A percentile compares a stretch with the other conserved stretches of the same genome.
These are phyloP conservation scores for Inonotus obliquus DNA, from an alignment of 1,284 basidiomycete genomes.

Conservation along the genomic window DNA sequence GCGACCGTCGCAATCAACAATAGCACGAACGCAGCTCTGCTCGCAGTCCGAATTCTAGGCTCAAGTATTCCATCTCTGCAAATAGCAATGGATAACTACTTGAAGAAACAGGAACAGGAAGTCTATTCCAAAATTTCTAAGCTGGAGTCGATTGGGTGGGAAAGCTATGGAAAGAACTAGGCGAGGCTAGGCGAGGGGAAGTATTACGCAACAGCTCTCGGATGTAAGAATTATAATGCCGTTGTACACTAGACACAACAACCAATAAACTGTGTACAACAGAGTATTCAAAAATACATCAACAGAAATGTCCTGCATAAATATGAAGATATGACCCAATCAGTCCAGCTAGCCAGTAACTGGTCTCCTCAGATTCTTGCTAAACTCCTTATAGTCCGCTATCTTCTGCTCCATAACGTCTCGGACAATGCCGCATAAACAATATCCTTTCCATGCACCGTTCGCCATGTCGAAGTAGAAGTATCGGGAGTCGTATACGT, in stretches of 20 bases:
- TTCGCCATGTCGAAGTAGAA: conserved; percentile 13
- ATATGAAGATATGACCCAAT: not conserved
- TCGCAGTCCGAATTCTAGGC: conserved; percentile 87
- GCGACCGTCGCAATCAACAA: conserved; percentile 98
- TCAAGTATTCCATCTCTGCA: conserved; percentile 68
- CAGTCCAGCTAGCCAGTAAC: not conserved
- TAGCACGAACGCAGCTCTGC: conserved; percentile 87
- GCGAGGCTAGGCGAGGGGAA: not conserved
- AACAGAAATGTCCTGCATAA: not conserved
- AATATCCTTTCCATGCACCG: conserved; percentile 16
- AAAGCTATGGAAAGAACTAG: conserved; percentile 49
- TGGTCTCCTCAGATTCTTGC: conserved; percentile 6
- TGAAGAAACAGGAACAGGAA: conserved; percentile 73
- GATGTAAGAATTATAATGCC: not conserved
- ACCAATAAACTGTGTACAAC: not conserved
- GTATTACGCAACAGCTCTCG: not conserved
- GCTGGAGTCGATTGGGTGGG: conserved; percentile 82
- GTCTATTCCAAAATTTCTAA: conserved; percentile 82
- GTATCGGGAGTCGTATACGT: conserved; percentile 9
- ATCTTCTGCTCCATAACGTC: conserved; percentile 15
- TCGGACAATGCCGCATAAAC: conserved; percentile 7
- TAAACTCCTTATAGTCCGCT: conserved; percentile 8
- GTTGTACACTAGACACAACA: not conserved
- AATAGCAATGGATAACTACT: conserved; percentile 71
- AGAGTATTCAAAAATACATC: not conserved